Base-by-base conservation (phyloP, 495 filamentous ascomycete species). In the Trichoderma orchidacearum region DNA sequence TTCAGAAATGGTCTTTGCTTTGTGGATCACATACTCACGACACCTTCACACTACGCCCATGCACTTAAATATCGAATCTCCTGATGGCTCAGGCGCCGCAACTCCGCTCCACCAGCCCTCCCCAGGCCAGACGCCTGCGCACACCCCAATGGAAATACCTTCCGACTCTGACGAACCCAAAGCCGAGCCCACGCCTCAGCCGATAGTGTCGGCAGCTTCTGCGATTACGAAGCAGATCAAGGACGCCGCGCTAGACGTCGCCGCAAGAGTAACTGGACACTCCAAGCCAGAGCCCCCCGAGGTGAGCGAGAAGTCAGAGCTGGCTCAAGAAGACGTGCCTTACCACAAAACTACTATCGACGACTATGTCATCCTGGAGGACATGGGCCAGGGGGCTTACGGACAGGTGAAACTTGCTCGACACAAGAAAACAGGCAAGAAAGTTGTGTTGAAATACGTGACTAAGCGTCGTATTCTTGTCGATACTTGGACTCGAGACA, bases 331-430 rank as follows among this genome's bases (percentile, higher is more conserved):
- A 9, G 61, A 60, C 13, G 61, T 66, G 25, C 63, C 70, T n/a
- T 23, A 64, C 8, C 61, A 61, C 13, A 95, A 91, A 66, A 90
- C 92, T 67, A 83, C 80, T 0, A 97, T 99, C 54, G 73, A 83
- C 48, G 90, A 96, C 69, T 99, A 95, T 68, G 78, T 82, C 30
- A 90, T 97, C 59, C 77, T 99, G 4, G 93, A 99, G 69, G 93
- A 99, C 55, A 96, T 99, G 92, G 93, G 93, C 5, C 90, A 96
- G 70, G 93, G 93, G 48, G 94, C 93, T 2, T 99, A 97, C 64
- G 93, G 93, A 5, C 90, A 97, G 69, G 93, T 99, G 53, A 99
- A 99, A 68, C 75, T 97, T 34, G 91, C 87, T n/a, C 82, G 91
- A 9, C 86, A 94, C 68, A 90, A 91, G 72, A 85, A 83, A 65